A percentile compares a stretch with the other conserved stretches of the same genome.
Conservation (phyloP, 441 rosid species). For the Geranium incanum region DNA sequence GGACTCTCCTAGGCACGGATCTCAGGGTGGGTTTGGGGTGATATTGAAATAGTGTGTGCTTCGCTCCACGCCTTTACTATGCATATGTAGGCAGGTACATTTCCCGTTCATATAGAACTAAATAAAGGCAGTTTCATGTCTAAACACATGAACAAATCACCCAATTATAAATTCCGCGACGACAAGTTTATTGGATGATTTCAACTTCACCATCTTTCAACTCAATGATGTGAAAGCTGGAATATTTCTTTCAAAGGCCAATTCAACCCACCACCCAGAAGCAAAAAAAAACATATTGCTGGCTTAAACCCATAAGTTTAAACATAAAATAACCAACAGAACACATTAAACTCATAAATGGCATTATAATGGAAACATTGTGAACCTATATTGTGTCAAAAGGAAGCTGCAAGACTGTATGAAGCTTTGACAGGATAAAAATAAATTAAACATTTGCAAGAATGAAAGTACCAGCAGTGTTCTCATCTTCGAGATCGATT, state of each 20-base stretch:
- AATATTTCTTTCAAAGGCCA: background rate
- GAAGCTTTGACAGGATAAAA: background rate
- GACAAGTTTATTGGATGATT: background rate
- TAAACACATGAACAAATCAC: background rate
- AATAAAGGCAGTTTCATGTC: background rate
- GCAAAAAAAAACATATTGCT: background rate
- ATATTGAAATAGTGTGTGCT: background rate
- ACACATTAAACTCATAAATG: background rate
- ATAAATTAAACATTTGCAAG: background rate
- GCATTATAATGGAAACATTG: background rate
- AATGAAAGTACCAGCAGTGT: conserved; percentile 17
- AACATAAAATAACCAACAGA: background rate
- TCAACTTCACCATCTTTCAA: background rate
- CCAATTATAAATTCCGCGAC: no score
- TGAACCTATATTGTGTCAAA: background rate
- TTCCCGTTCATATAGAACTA: background rate
- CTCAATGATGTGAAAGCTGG: background rate
- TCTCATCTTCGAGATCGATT: conserved; percentile 26
- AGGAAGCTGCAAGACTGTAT: no score
- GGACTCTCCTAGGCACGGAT: background rate
- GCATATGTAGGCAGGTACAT: background rate
- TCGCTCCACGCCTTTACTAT: no score
- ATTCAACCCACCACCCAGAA: background rate
- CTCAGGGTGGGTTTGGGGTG: background rate
- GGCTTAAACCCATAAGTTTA: background rate